A percentile compares a stretch with the other conserved stretches of the same genome.
phyloP scores from a whole-genome alignment of 805 yeast genomes.

The Myxozyma neglecta region DNA sequence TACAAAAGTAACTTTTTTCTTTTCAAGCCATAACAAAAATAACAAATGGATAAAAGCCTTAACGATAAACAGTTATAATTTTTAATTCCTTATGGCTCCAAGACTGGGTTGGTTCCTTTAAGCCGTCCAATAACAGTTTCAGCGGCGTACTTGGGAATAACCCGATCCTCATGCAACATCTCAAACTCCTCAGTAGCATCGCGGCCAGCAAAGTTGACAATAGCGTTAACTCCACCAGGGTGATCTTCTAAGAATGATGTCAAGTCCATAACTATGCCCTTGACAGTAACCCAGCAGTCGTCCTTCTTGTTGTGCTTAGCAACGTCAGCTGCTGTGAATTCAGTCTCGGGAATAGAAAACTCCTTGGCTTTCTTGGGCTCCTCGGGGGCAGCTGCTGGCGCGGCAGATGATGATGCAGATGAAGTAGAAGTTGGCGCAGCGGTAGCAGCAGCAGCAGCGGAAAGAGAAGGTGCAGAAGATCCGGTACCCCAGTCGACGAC shows the following conservation, averaged over 20 bases:
- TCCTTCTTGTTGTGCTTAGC: conserved; percentile 50
- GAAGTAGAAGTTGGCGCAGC: conserved; percentile 4
- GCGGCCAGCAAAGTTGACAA: conserved; percentile 73
- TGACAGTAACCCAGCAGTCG: conserved; percentile 72
- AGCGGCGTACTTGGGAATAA: conserved; percentile 51
- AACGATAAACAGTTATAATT: not conserved
- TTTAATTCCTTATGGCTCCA: conserved; percentile 39
- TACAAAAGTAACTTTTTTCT: no score
- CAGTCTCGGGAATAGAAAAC: conserved; percentile 50
- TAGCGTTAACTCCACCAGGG: conserved; percentile 65
- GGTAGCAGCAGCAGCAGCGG: conserved; percentile 23
- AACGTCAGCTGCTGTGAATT: conserved; percentile 49
- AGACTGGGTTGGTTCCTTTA: conserved; percentile 49
- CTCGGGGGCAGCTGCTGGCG: conserved; percentile 20
- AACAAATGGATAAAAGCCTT: not conserved
- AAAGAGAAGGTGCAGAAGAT: conserved; percentile 10
- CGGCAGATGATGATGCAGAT: conserved; percentile 8
- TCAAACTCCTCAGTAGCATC: conserved; percentile 71
- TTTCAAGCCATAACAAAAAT: no score
- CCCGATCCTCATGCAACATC: conserved; percentile 62
- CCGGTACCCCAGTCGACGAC: conserved; percentile 32
- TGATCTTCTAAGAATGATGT: conserved; percentile 58
- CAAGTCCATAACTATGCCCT: conserved; percentile 66
- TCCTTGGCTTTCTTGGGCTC: conserved; percentile 24
- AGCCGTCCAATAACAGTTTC: conserved; percentile 52